Percentiles rank a stretch among this genome's conserved stretches.
phyloP scores from a whole-genome alignment of 371 early-diverging fungal species.

The Mucor lusitanicus region DNA sequence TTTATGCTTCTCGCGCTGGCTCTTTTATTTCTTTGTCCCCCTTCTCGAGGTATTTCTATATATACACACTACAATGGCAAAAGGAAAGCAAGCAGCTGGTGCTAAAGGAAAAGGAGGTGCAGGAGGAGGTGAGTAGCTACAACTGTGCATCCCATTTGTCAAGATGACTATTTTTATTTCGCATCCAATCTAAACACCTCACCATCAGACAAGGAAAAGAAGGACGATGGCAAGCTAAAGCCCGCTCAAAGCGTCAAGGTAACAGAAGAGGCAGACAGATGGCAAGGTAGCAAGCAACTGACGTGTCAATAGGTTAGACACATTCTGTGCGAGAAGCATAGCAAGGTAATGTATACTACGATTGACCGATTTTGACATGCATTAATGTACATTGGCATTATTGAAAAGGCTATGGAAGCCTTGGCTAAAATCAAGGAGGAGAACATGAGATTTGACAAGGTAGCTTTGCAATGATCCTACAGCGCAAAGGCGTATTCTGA shows the following conservation, averaged over 20 bases:
- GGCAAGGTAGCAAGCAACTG: neutral
- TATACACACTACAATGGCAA: conserved; percentile 32
- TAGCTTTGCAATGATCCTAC: neutral
- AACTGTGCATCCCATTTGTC: neutral
- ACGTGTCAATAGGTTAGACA: conserved; percentile 66
- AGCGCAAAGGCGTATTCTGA: neutral
- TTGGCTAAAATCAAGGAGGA: conserved; percentile 61
- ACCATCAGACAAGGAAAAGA: conserved; percentile 32
- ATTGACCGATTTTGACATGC: conserved; percentile 3
- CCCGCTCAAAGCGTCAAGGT: conserved; percentile 75
- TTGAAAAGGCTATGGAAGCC: conserved; percentile 54
- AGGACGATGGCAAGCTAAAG: conserved; percentile 68
- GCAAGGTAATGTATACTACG: conserved; percentile 46
- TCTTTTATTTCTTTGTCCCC: neutral
- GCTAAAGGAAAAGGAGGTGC: conserved; percentile 38
- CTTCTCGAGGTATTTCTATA: neutral
- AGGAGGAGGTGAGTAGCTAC: conserved; percentile 1
- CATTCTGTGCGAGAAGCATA: conserved; percentile 85
- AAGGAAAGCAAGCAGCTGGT: conserved; percentile 50
- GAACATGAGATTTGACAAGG: conserved; percentile 63
- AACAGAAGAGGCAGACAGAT: neutral
- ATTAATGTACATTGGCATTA: neutral
- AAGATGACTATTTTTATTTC: neutral
- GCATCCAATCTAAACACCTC: neutral
- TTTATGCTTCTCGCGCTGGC: neutral